These are phyloP conservation scores for Lolium rigidum DNA, from an alignment of 176 grass and related monocot species.

Conservation along the genomic window DNA sequence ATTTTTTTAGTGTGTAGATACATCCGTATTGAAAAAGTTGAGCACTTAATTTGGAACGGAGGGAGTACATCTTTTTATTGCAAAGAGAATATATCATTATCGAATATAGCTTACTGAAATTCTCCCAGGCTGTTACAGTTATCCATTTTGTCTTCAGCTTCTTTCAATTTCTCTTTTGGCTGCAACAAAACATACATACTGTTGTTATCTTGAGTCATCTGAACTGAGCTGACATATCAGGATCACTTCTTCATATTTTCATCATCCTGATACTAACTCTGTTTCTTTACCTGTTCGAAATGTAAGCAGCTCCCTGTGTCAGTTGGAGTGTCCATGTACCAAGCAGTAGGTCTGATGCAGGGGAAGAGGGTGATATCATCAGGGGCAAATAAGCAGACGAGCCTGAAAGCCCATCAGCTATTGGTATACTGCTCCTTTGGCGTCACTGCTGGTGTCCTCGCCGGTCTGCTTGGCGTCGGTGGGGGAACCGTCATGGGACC, in stretches of 20 bases:
- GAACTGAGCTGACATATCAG: not conserved
- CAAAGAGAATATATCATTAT: no score
- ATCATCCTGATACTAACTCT: not conserved
- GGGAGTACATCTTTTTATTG: no score
- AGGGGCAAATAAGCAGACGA: conserved; percentile 46
- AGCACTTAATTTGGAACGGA: no score
- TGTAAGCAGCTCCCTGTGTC: not conserved
- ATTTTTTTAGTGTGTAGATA: no score
- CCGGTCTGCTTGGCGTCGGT: conserved; percentile 73
- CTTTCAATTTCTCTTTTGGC: not conserved
- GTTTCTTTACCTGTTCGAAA: not conserved
- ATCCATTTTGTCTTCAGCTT: not conserved
- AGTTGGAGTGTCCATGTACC: conserved; percentile 37
- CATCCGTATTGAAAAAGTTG: no score
- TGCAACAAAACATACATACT: not conserved
- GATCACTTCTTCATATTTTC: not conserved
- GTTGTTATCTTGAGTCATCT: not conserved
- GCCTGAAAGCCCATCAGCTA: conserved; percentile 43
- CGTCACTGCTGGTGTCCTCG: conserved; percentile 59
- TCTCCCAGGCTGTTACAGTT: not conserved
- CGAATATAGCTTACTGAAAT: no score
- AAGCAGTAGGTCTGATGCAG: conserved; percentile 59
- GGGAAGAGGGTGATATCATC: conserved; percentile 70
- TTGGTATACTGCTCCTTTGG: conserved; percentile 57
- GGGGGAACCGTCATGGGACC: conserved; percentile 85